These are phyloP conservation scores for Lasiosphaeris hirsuta DNA, from an alignment of 495 filamentous ascomycete genomes.

Conservation along the genomic window DNA sequence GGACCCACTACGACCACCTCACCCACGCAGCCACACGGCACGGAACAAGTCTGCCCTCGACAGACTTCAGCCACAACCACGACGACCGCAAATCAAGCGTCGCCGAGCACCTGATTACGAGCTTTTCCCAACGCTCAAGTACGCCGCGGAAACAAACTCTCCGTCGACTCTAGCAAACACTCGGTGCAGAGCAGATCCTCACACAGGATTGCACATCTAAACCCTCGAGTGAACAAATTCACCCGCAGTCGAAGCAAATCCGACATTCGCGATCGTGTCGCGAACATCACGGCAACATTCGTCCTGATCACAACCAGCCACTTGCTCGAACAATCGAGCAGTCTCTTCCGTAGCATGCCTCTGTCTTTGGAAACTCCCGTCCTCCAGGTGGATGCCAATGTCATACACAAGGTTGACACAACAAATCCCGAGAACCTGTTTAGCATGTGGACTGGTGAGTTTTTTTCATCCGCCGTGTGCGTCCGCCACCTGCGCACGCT, in stretches of 20 bases:
- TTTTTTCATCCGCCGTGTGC: slow-evolving; percentile 3
- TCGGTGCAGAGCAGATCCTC: slow-evolving; percentile 33
- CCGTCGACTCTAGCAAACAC: slow-evolving; percentile 10
- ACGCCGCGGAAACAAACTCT: not conserved
- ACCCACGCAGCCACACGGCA: not conserved
- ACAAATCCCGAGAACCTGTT: slow-evolving; percentile 88
- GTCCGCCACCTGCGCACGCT: slow-evolving; percentile 5
- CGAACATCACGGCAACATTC: slow-evolving; percentile 18
- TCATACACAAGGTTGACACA: slow-evolving; percentile 92
- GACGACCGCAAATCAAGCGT: not conserved
- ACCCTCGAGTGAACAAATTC: slow-evolving; percentile 1
- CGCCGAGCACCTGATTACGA: not conserved
- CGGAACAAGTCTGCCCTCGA: no score
- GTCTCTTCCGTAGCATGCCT: slow-evolving; percentile 30
- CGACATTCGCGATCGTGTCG: slow-evolving; percentile 24
- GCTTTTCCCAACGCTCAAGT: not conserved
- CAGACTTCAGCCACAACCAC: not conserved
- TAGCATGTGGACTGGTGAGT: slow-evolving; percentile 96
- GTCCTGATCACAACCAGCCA: slow-evolving; percentile 13
- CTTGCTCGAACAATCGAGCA: slow-evolving; percentile 35
- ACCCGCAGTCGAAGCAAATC: slow-evolving; percentile 1
- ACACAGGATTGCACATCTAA: slow-evolving; percentile 22
- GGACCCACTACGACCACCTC: not conserved
- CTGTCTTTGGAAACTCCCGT: slow-evolving; percentile 45
- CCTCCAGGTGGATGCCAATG: slow-evolving; percentile 77